Evolutionary conservation across 75 land plant genomes (phyloP), one percentile per base, ranked within the genome.

Genomic region (Ceratopteris richardii): DNA sequence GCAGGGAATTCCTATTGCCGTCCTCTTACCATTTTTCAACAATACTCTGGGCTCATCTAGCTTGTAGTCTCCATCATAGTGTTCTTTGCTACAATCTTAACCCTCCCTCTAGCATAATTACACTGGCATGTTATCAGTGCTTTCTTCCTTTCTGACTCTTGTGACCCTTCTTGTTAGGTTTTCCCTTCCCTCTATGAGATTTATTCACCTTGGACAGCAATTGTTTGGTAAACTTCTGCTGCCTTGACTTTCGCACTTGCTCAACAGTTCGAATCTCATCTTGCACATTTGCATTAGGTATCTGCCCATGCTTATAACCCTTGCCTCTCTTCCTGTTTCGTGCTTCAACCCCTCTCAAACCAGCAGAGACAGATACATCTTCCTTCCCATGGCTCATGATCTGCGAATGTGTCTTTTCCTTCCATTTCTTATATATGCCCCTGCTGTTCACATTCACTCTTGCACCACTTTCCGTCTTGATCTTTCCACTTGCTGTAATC

Each of bases 351-450:
- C 58, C 59, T 25, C 51, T 42, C 29, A 33, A 20, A 27, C 24
- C 67, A 44, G 67, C 66, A 52, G 48, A 62, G 46, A 50, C 59
- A 19, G 41, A 60, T 30, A 68, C 77, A 51, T 53, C 30, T 39
- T 51, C 71, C 26, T 62, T 63, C 51, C 79, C 80, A 44, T 54
- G 70, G 17, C 60, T 58, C 37, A 81, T 66, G 36, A 93, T 60
- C 18, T 80, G 72, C 54, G 62, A 62, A 55, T 90, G 99, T 17
- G 92, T 72, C 0, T 65, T 62, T 56, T 84, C 84, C 61, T 83
- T 82, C 99, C 99, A 95, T 52, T 78, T 95, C 67, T 91, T 80
- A 74, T 95, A 95, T 31, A 90, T 75, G 31, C 97, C 88, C 21
- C 93, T 71, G 60, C 84, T 90, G 11, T 67, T 68, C 25, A 86